A percentile compares a stretch with the other conserved stretches of the same genome.
Evolutionary conservation across 2,329 filamentous ascomycete species (phyloP).

Genomic region (Didymella arachidicola): DNA sequence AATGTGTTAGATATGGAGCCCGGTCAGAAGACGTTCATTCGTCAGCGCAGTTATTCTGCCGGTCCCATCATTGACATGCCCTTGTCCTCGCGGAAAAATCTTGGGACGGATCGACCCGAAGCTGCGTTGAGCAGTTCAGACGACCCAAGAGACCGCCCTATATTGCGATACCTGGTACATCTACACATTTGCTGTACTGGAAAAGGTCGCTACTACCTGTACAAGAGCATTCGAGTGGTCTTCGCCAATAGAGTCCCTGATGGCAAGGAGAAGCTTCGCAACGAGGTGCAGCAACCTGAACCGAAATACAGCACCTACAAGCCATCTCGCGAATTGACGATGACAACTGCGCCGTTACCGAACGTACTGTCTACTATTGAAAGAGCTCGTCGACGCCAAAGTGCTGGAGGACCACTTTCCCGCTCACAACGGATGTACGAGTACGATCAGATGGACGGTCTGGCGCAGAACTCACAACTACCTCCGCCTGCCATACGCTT

Average conservation of each 20-base stretch:
- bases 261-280: conserved; percentile 88
- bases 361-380: conserved; percentile 36
- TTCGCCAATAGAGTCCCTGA: conserved; percentile 97
- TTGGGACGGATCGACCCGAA: conserved; percentile 63
- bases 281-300: conserved; percentile 88
- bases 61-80: conserved; percentile 82
- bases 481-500: conserved; percentile 45
- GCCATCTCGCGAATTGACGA: conserved; percentile 58
- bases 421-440: conserved; percentile 41
- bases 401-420: conserved; percentile 41
- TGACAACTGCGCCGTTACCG: conserved; percentile 28
- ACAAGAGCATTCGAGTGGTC: conserved; percentile 91
- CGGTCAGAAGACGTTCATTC: conserved; percentile 93
- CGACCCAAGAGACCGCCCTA: conserved; percentile 69
- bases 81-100: conserved; percentile 55
- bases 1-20: conserved; percentile 91
- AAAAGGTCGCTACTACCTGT: conserved; percentile 84
- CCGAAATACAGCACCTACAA: conserved; percentile 88
- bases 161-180: conserved; percentile 88
- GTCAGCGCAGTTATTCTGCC: conserved; percentile 90
- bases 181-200: conserved; percentile 90
- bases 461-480: conserved; percentile 35
- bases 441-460: conserved; percentile 37
- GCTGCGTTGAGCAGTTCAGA: conserved; percentile 59
- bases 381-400: conserved; percentile 42